Conservation (phyloP, 1,284 basidiomycete species). For the Lignosus rhinocerotis region DNA sequence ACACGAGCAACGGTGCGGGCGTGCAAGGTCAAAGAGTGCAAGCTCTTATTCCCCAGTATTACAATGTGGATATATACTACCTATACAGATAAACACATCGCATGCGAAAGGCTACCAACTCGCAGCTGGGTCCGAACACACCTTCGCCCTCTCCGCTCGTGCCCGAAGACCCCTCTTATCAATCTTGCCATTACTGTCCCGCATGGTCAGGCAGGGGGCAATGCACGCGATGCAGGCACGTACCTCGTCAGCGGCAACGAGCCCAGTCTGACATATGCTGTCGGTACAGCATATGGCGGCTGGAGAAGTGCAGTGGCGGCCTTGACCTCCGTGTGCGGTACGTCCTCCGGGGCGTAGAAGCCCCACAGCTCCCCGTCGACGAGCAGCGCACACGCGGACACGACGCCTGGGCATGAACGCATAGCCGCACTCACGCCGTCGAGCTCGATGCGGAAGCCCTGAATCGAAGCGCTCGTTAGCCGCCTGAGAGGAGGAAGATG, state of each 20-base stretch:
- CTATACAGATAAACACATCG: too few species aligned
- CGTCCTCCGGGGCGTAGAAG: slow-evolving; percentile 42
- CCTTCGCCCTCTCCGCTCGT: too few species aligned
- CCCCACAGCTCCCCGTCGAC: slow-evolving; percentile 50
- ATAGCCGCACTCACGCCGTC: slow-evolving; percentile 51
- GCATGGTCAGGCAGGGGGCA: slow-evolving; percentile 3
- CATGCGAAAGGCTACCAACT: too few species aligned
- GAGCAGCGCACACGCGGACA: slow-evolving; percentile 44
- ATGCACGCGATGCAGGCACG: not conserved
- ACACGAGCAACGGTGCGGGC: too few species aligned
- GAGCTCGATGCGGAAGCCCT: slow-evolving; percentile 58
- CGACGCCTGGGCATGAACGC: slow-evolving; percentile 34
- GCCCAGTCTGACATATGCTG: slow-evolving; percentile 37
- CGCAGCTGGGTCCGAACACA: too few species aligned
- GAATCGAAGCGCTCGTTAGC: not conserved
- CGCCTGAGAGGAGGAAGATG: not conserved
- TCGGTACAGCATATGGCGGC: slow-evolving; percentile 56
- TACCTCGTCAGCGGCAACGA: not conserved
- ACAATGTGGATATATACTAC: too few species aligned
- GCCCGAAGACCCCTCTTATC: not conserved
- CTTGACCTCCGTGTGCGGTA: slow-evolving; percentile 38
- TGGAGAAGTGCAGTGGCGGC: slow-evolving; percentile 42
- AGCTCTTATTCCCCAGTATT: too few species aligned
- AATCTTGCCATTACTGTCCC: slow-evolving; percentile 12
- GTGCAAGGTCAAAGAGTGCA: too few species aligned